Base-by-base conservation (phyloP, 352 stramenopile genomes). In the Pythium monospermum region DNA sequence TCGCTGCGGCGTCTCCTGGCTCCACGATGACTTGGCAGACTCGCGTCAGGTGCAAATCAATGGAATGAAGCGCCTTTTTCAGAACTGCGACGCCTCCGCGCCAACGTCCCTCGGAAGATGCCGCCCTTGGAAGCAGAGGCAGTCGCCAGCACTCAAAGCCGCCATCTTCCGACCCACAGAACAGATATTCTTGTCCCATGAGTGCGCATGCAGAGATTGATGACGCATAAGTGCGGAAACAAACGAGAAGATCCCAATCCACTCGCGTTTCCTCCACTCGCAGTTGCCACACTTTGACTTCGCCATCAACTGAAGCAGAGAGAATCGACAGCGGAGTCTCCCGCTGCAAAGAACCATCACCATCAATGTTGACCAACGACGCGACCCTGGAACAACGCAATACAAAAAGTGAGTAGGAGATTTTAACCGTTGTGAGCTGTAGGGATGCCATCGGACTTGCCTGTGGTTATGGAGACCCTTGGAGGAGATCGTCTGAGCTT, bases 141-240 rank as follows among this genome's bases (percentile, higher is more conserved):
- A 83, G 26, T 7, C 49, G 49, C 73, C 73, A 85, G 40, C 73
- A 85, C 59, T 85, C 73, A 12, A 85, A 58, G 36, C 66, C 66
- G 8, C 73, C 73, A 25, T 58, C 57, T 10, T 68, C 62, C 49
- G 77, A 85, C 2, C 73, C 73, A 35, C 69, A 76, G 40, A 85
- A 83, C 3, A 85, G 15, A 25, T 71, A 82, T 16, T 76, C 69
- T 12, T 64, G 53, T 15, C 22, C 53, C 38, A 71, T 50, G 35
- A 75, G 61, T 6, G 33, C 52, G 21, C 61, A 52, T 5, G 61
- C 61, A 10, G 73, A 83, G 25, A 81, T 11, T 28, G 59, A 44
- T 4, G 43, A 32, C 6, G 66, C 65, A 30, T 72, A 75, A 10
- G 69, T 81, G 15, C 61, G 61, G 53, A 85, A 83, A 42, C 71